phyloP scores from a whole-genome alignment of 192 early-diverging fungal genomes.

The Cetraspora pellucida region DNA sequence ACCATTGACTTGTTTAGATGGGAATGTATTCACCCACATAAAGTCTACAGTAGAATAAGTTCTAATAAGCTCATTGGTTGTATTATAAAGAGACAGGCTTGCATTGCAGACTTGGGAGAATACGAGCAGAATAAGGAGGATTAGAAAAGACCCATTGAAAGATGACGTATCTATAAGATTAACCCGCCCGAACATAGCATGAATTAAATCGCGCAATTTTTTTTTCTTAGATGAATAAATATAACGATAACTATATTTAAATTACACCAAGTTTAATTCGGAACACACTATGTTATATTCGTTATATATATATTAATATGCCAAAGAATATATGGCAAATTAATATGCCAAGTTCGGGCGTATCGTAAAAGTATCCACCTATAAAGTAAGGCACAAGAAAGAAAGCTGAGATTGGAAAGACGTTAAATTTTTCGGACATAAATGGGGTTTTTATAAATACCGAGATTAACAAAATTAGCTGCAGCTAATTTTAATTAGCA shows the following conservation, averaged over 20 bases:
- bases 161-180: not conserved
- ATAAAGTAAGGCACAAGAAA: too few species aligned
- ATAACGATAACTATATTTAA: not conserved
- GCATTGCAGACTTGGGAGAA: not conserved
- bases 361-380: not conserved
- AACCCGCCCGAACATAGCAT: not conserved
- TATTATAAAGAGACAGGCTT: not conserved
- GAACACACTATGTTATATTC: not conserved
- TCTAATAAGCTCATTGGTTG: not conserved
- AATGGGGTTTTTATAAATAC: too few species aligned
- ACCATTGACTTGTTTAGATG: not conserved
- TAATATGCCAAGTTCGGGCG: not conserved
- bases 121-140: not conserved
- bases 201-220: not conserved
- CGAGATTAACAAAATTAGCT: too few species aligned
- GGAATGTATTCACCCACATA: not conserved
- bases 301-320: not conserved
- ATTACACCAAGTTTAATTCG: too few species aligned
- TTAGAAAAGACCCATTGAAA: not conserved
- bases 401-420: too few species aligned
- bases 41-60: not conserved
- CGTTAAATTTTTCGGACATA: too few species aligned
- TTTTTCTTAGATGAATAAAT: not conserved
- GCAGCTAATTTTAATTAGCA: too few species aligned
- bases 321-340: not conserved